Evolutionary conservation across 495 filamentous ascomycete species (phyloP).

Genomic region (Hyaloscypha hepaticicola): DNA sequence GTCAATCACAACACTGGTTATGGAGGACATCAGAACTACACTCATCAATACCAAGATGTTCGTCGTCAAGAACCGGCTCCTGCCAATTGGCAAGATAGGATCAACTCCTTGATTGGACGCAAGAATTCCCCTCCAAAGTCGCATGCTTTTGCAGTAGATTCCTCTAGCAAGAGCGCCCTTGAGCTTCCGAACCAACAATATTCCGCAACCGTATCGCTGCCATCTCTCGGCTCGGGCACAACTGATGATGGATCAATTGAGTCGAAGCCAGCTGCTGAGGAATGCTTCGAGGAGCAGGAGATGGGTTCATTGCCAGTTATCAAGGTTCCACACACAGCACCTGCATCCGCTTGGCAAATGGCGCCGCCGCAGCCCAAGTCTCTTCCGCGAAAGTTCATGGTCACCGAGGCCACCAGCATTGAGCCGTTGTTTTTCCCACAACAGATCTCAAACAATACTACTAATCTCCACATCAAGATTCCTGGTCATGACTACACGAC

Average conservation of each 20-base stretch:
- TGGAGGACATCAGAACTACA: constrained; percentile 24
- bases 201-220: constrained; percentile 59
- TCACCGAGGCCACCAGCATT: constrained; percentile 36
- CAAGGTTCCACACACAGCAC: constrained; percentile 60
- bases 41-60: constrained; percentile 24
- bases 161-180: constrained; percentile 59
- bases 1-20: constrained; percentile 15
- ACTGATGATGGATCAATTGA: constrained; percentile 36
- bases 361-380: constrained; percentile 33
- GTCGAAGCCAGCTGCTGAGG: constrained; percentile 68
- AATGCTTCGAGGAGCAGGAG: constrained; percentile 81
- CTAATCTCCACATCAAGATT: constrained; percentile 43
- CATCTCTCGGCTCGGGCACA: constrained; percentile 31
- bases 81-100: constrained; percentile 68
- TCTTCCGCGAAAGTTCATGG: constrained; percentile 36
- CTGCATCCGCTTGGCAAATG: constrained; percentile 47
- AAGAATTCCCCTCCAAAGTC: constrained; percentile 56
- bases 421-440: constrained; percentile 43
- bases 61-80: constrained; percentile 19
- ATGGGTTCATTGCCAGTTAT: constrained; percentile 73
- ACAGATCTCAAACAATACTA: constrained; percentile 40
- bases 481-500: constrained; percentile 44
- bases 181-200: constrained; percentile 48
- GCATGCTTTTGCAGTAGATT: constrained; percentile 53
- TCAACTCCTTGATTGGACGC: constrained; percentile 67